Base-by-base conservation (phyloP, 805 yeast genomes). In the Spathaspora arborariae region DNA sequence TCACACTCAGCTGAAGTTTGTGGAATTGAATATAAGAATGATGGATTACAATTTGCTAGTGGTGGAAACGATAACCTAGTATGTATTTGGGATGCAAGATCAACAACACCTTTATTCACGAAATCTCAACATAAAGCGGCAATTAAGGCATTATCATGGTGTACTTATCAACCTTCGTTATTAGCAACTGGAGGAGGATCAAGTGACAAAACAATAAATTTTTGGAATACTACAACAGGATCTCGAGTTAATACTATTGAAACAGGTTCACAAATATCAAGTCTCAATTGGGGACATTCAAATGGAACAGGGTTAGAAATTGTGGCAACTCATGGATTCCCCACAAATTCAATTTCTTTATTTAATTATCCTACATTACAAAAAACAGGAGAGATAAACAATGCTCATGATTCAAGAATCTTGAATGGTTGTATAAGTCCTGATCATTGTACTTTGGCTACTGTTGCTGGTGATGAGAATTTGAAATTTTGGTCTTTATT, bases 161-260 rank as follows among this genome's bases (percentile, higher is more conserved):
- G 96, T 60, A 98, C 98, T 1, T 85, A 85, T 62, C 92, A 88
- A 56, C 70, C 70, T 24, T 84, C 86, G 50, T 66, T 91, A 45
- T 73, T 92, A 44, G 97, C 97, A n/a, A 85, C 97, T 2, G 99
- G 98, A 5, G 99, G 99, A 44, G 99, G 99, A 13, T 85, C 96
- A 10, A 79, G 87, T 26, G 97, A 94, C 66, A 85, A 82, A 60
- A 79, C 84, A 41, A 87, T 92, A 49, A 92, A 92, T 66, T 88
- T 94, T 67, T 94, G 98, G 98, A 94, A 94, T 65, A 81, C 97
- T 2, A 80, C 88, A 16, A 88, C 95, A 0, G 99, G 98, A 1
- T 81, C 91, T 1, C 72, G 96, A 50, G 81, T 88, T 30, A 88
- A 90, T 54, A 78, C 94, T 8, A 85, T 92, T 19, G 94, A 90